phyloP scores from a whole-genome alignment of 129 eudicot genomes.

The carrot (Daucus carota) region DNA sequence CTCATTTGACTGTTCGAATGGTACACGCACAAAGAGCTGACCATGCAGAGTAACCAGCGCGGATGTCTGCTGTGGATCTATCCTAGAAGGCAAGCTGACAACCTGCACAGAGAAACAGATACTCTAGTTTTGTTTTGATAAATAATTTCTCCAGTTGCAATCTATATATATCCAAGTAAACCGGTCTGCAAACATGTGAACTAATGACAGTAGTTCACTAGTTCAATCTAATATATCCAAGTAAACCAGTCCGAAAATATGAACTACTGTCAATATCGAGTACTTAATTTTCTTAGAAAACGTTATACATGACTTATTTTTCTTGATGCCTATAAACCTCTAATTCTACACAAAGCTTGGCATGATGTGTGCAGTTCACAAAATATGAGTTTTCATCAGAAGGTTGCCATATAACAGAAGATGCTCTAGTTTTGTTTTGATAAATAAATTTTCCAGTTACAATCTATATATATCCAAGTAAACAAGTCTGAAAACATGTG shows the following conservation, averaged over 20 bases:
- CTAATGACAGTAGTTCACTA: too few species aligned
- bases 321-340: neutral
- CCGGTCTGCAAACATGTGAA: too few species aligned
- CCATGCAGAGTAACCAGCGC: conserved; percentile 96
- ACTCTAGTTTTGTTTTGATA: neutral
- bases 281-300: neutral
- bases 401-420: too few species aligned
- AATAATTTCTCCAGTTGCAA: neutral
- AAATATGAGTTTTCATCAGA: neutral
- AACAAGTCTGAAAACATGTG: too few species aligned
- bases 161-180: neutral
- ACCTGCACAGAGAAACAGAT: conserved; percentile 36
- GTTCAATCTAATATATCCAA: too few species aligned
- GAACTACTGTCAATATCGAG: too few species aligned
- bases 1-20: conserved; percentile 69
- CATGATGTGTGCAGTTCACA: neutral
- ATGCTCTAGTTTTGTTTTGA: too few species aligned
- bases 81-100: conserved; percentile 84
- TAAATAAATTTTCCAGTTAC: too few species aligned
- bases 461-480: too few species aligned
- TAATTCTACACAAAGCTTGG: too few species aligned
- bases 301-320: neutral
- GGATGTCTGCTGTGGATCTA: conserved; percentile 94
- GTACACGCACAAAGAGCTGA: conserved; percentile 90
- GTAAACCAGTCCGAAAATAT: too few species aligned